A percentile compares a stretch with the other conserved stretches of the same genome.
These are phyloP conservation scores for Austroboletus eburneus DNA, from an alignment of 768 basidiomycete species.

Conservation along the genomic window DNA sequence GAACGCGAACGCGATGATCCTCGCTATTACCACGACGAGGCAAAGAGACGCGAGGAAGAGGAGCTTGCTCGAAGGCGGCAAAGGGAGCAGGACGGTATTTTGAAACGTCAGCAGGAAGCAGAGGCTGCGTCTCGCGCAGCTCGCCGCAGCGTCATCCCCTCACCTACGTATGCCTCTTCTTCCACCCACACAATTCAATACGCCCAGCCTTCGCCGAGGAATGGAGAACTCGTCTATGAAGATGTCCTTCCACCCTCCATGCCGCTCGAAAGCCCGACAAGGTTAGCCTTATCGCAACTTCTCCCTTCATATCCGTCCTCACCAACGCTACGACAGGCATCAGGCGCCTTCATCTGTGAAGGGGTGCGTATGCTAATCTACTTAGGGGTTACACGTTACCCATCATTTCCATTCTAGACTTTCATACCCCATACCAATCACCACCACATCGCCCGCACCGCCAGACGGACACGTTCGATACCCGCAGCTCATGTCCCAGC, in stretches of 20 bases:
- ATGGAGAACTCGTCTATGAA: conserved; percentile 28
- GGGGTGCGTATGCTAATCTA: conserved; percentile 30
- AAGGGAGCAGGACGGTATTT: conserved; percentile 55
- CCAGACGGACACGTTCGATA: conserved; percentile 49
- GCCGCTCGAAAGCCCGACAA: conserved; percentile 64
- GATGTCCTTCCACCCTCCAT: conserved; percentile 37
- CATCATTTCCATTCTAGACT: conserved; percentile 24
- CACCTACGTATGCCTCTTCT: conserved; percentile 25
- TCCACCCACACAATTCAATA: conserved; percentile 35
- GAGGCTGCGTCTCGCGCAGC: conserved; percentile 46
- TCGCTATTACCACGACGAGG: conserved; percentile 41
- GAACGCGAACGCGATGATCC: conserved; percentile 25
- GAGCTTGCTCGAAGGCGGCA: conserved; percentile 40
- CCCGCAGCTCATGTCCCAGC: conserved; percentile 73
- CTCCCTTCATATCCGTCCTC: conserved; percentile 32
- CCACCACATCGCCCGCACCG: conserved; percentile 64
- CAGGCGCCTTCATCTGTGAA: conserved; percentile 29
- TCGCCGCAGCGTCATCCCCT: conserved; percentile 33
- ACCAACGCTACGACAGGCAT: conserved; percentile 25
- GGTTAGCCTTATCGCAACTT: conserved; percentile 44
- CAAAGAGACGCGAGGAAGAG: conserved; percentile 45
- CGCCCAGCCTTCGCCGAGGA: conserved; percentile 26
- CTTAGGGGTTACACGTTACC: conserved; percentile 6
- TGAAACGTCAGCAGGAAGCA: conserved; percentile 56
- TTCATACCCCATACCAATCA: conserved; percentile 54